Evolutionary conservation across 768 basidiomycete genomes (phyloP), one percentile per base, ranked within the genome.

Genomic region (Mycena maculata): DNA sequence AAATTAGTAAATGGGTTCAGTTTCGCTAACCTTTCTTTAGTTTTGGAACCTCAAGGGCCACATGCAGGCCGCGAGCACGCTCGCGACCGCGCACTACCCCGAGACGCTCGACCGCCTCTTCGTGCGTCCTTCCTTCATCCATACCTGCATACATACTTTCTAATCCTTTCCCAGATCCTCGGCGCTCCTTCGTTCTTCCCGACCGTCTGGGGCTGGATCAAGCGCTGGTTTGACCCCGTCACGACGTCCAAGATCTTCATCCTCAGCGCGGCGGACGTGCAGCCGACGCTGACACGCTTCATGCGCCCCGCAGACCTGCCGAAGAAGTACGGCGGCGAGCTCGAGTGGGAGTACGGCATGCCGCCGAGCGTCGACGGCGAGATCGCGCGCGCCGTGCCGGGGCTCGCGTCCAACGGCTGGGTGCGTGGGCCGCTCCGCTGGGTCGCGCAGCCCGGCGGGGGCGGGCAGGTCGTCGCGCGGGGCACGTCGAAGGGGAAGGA

Each of bases 121-220:
- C 44, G 60, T 67, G 16, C 33, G 59, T 22, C 62, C 20, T 13
- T 20, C 42, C 30, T 11, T 16, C 27, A 7, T 39, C 15, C n/a
- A 7, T 25, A 11, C 7, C 25, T 10, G 0, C 22, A 33, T 25
- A 22, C 22, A 1, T 16, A 18, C 2, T 22, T 13, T 49, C 20
- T 22, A 11, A n/a, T 11, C n/a, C 20, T 6, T 8, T 1, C 33
- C 12, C 45, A 80, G 25, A 72, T 89, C 63, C 83, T 90, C 60
- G 88, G 88, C 61, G 84, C 88, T 0, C 88, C 88, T 0, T 76
- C 82, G 1, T 90, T 89, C 79, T 90, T 90, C 78, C 82, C 85
- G 9, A 86, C 85, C 15, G 75, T 89, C 13, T 90, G 87, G 87
- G 79, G 77, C 39, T 89, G 88, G 88, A 75, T 89, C 76, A 87